phyloP scores from a whole-genome alignment of 768 basidiomycete genomes.

The Agaricus subrufescens region DNA sequence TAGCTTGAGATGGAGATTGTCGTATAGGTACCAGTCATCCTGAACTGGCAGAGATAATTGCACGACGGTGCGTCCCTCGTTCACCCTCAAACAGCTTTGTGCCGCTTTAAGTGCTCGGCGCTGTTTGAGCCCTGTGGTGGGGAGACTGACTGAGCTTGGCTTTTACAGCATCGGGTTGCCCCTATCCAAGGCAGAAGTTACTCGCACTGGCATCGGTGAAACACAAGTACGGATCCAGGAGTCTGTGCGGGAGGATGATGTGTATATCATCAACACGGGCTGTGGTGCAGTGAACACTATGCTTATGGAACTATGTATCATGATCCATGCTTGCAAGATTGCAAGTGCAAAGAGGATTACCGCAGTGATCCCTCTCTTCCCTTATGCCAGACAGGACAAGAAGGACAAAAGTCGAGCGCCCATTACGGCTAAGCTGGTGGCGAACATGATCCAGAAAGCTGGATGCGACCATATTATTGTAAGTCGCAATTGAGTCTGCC shows the following conservation, averaged over 20 bases:
- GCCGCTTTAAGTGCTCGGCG: neutral
- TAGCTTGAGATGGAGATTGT: neutral
- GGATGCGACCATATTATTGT: slow-evolving; percentile 97
- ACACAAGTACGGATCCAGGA: slow-evolving; percentile 89
- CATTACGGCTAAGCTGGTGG: slow-evolving; percentile 96
- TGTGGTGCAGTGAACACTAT: slow-evolving; percentile 85
- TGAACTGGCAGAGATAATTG: slow-evolving; percentile 90
- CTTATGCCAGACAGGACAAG: slow-evolving; percentile 97
- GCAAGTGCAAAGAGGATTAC: slow-evolving; percentile 98
- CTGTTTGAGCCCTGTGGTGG: neutral
- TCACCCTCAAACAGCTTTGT: too few species aligned
- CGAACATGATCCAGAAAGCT: slow-evolving; percentile 92
- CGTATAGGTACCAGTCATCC: slow-evolving; percentile 87
- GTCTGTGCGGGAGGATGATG: slow-evolving; percentile 96
- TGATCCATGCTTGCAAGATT: slow-evolving; percentile 99
- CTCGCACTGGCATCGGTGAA: slow-evolving; percentile 87
- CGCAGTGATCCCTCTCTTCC: slow-evolving; percentile 96
- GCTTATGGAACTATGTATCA: slow-evolving; percentile 97
- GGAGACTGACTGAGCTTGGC: slow-evolving; percentile 8
- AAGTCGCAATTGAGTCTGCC: slow-evolving; percentile 26
- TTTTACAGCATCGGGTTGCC: slow-evolving; percentile 77
- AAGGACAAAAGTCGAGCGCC: slow-evolving; percentile 99
- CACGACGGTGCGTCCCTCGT: slow-evolving; percentile 60
- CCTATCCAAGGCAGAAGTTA: slow-evolving; percentile 83
- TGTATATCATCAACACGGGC: slow-evolving; percentile 96